Percentiles rank a stretch among this genome's conserved stretches.
Evolutionary conservation across 768 basidiomycete species (phyloP).

Genomic region (Boletellus sp.): DNA sequence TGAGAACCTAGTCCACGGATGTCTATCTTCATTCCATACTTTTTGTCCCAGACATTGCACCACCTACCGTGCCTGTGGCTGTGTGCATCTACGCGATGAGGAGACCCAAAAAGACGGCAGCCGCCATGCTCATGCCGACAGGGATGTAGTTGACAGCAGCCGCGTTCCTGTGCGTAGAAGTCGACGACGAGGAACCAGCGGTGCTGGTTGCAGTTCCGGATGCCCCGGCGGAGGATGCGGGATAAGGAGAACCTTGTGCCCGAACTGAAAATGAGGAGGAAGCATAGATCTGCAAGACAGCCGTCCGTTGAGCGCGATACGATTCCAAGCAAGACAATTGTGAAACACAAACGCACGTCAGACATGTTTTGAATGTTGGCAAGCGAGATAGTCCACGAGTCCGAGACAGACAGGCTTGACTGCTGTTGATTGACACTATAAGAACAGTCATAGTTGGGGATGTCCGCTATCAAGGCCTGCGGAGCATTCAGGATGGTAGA

Average conservation of each 20-base stretch:
- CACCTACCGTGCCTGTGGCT: slow-evolving; percentile 4
- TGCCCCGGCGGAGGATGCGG: slow-evolving; percentile 32
- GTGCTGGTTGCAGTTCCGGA: slow-evolving; percentile 25
- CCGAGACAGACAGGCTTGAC: slow-evolving; percentile 38
- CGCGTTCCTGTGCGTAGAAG: slow-evolving; percentile 4
- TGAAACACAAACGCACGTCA: slow-evolving; percentile 41
- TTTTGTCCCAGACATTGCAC: background rate
- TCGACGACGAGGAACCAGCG: slow-evolving; percentile 15
- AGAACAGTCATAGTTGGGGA: slow-evolving; percentile 60
- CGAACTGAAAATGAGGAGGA: slow-evolving; percentile 59
- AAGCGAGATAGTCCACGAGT: slow-evolving; percentile 49
- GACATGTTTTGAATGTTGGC: slow-evolving; percentile 48
- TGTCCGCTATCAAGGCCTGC: slow-evolving; percentile 40
- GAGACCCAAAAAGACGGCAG: slow-evolving; percentile 25
- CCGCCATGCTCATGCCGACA: slow-evolving; percentile 28
- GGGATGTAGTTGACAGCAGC: slow-evolving; percentile 24
- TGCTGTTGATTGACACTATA: slow-evolving; percentile 46
- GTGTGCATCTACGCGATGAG: slow-evolving; percentile 20
- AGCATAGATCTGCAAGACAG: slow-evolving; percentile 51
- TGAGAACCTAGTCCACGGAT: background rate
- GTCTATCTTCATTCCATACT: background rate
- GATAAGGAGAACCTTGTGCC: slow-evolving; percentile 51
- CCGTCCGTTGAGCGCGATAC: background rate
- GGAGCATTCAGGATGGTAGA: slow-evolving; percentile 37
- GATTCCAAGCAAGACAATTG: background rate